These are phyloP conservation scores for Herpetomonas samuelpessoai DNA, from an alignment of 208 protist genomes.

Conservation along the genomic window DNA sequence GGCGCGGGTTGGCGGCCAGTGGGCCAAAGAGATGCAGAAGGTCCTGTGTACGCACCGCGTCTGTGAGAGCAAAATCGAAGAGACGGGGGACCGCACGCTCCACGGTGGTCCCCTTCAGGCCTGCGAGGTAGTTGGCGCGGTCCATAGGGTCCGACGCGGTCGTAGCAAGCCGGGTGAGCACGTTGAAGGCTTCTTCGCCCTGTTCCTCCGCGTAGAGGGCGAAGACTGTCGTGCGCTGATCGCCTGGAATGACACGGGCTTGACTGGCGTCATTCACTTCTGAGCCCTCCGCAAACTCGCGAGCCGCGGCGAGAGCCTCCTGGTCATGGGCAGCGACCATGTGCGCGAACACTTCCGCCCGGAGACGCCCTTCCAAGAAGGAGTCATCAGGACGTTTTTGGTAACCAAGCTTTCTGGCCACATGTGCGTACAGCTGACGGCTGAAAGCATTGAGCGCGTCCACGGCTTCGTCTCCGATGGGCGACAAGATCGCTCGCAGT, in stretches of 20 bases:
- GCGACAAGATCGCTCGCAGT: constrained; percentile 39
- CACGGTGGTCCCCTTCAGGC: constrained; percentile 33
- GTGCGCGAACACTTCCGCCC: constrained; percentile 35
- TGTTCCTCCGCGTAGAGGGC: constrained; percentile 29
- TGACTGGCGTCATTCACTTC: background rate
- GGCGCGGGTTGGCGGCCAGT: constrained; percentile 28
- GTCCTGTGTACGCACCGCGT: constrained; percentile 66
- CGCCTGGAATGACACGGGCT: constrained; percentile 19
- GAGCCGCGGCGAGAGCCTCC: constrained; percentile 22
- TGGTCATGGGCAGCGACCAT: background rate
- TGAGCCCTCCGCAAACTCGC: constrained; percentile 13
- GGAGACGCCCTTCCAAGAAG: constrained; percentile 40
- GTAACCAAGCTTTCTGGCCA: constrained; percentile 34
- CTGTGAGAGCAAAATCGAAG: constrained; percentile 66
- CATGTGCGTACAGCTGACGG: constrained; percentile 39
- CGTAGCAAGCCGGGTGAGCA: constrained; percentile 40
- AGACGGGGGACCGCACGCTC: constrained; percentile 30
- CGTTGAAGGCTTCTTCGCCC: constrained; percentile 31
- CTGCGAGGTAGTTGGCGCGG: constrained; percentile 47
- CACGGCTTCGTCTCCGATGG: constrained; percentile 27
- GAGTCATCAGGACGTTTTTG: constrained; percentile 15
- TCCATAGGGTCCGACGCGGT: constrained; percentile 42
- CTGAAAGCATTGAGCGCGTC: constrained; percentile 47
- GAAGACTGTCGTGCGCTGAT: constrained; percentile 44
- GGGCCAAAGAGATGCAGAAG: constrained; percentile 37